Percentiles rank a stretch among this genome's conserved stretches.
phyloP scores from a whole-genome alignment of 129 eudicot genomes.

The Solidago caesia region DNA sequence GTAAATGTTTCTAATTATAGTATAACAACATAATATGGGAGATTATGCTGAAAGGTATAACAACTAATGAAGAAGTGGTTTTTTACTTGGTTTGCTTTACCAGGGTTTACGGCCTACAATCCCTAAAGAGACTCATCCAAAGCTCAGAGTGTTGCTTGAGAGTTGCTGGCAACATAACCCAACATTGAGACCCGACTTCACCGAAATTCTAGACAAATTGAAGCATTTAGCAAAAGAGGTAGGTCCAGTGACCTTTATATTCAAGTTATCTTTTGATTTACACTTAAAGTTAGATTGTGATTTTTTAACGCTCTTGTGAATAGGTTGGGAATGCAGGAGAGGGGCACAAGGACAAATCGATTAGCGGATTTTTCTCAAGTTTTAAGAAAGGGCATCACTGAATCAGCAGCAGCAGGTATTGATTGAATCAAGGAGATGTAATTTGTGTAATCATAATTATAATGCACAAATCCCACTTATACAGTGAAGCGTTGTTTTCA shows the following conservation, averaged over 20 bases:
- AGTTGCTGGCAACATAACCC: conserved; percentile 75
- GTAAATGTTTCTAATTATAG: no score
- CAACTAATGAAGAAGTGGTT: background rate
- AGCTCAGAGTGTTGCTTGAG: conserved; percentile 54
- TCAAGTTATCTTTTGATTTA: background rate
- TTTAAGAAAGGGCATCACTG: conserved; percentile 51
- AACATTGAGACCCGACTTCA: conserved; percentile 54
- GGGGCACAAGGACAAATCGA: conserved; percentile 50
- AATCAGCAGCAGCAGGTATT: background rate
- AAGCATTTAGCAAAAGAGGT: conserved; percentile 62
- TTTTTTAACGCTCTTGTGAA: background rate
- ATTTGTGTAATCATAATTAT: conserved; percentile 15
- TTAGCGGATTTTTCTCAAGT: conserved; percentile 50
- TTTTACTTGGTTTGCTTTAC: conserved; percentile 1
- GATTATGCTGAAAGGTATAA: conserved; percentile 1
- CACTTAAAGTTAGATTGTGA: background rate
- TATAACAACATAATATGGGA: background rate
- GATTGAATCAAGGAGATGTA: background rate
- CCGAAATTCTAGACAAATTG: conserved; percentile 49
- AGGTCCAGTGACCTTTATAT: background rate
- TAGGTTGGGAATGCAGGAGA: conserved; percentile 59
- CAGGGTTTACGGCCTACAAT: conserved; percentile 70
- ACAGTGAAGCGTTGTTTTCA: conserved; percentile 21
- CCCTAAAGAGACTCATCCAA: conserved; percentile 65
- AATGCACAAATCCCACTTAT: conserved; percentile 19